Percentiles rank a stretch among this genome's conserved stretches.
These are phyloP conservation scores for Murraya koenigii DNA, from an alignment of 345 rosid genomes.

Conservation along the genomic window DNA sequence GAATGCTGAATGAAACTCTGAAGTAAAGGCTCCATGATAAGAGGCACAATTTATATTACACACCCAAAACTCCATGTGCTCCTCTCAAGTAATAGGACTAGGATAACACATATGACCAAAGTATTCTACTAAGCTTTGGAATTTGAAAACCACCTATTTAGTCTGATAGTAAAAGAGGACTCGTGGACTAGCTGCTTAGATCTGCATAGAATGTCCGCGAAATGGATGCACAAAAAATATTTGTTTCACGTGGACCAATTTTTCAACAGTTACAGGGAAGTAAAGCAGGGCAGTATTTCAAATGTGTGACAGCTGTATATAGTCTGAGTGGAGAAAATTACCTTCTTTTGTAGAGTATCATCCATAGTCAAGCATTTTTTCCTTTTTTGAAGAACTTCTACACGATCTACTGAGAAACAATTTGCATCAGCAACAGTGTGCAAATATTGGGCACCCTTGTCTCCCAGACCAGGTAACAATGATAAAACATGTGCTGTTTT, in stretches of 20 bases:
- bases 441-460: constrained; percentile 54
- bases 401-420: constrained; percentile 51
- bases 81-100: background rate
- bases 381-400: constrained; percentile 47
- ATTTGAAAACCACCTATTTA: background rate
- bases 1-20: background rate
- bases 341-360: constrained; percentile 55
- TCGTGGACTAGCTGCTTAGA: background rate
- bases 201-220: background rate
- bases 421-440: constrained; percentile 61
- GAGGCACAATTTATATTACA: background rate
- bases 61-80: background rate
- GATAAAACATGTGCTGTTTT: constrained; percentile 50
- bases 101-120: background rate
- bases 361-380: constrained; percentile 40
- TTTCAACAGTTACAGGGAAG: background rate
- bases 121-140: background rate
- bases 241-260: background rate
- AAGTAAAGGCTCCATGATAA: background rate
- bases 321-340: constrained; percentile 11
- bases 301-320: background rate
- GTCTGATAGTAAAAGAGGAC: background rate
- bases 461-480: constrained; percentile 72
- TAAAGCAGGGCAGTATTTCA: background rate
- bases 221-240: background rate